phyloP scores from a whole-genome alignment of 2,329 filamentous ascomycete species.

The Drechslerella stenobrocha region DNA sequence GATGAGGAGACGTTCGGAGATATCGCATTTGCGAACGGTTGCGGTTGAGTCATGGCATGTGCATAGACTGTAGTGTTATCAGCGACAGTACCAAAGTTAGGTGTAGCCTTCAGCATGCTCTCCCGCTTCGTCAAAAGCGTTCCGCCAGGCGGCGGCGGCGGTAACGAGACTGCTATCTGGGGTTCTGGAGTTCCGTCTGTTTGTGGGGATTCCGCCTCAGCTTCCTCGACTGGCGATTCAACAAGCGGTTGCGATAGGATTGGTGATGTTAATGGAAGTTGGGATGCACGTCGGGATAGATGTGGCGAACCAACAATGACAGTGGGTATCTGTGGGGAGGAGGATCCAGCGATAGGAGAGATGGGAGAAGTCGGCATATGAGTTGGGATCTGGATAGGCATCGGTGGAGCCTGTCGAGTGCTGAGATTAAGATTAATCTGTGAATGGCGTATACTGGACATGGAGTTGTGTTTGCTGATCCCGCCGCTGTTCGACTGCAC shows the following conservation, averaged over 20 bases:
- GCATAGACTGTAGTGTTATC: constrained; percentile 33
- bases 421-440: constrained; percentile 15
- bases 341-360: neutral
- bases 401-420: constrained; percentile 8
- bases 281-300: constrained; percentile 18
- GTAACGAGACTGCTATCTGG: constrained; percentile 23
- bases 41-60: constrained; percentile 28
- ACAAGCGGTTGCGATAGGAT: constrained; percentile 42
- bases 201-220: constrained; percentile 13
- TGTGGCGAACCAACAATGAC: constrained; percentile 38
- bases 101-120: constrained; percentile 57
- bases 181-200: constrained; percentile 7
- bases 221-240: constrained; percentile 43
- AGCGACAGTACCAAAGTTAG: constrained; percentile 49
- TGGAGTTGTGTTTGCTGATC: constrained; percentile 34
- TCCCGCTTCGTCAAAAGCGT: constrained; percentile 64
- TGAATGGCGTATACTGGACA: constrained; percentile 24
- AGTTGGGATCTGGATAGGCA: constrained; percentile 26
- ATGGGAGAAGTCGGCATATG: constrained; percentile 8
- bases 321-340: constrained; percentile 38
- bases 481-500: constrained; percentile 25
- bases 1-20: constrained; percentile 24
- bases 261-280: constrained; percentile 28
- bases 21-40: constrained; percentile 15
- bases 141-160: constrained; percentile 51